These are phyloP conservation scores for Canavalia ensiformis DNA, from an alignment of 306 rosid genomes.

Conservation along the genomic window DNA sequence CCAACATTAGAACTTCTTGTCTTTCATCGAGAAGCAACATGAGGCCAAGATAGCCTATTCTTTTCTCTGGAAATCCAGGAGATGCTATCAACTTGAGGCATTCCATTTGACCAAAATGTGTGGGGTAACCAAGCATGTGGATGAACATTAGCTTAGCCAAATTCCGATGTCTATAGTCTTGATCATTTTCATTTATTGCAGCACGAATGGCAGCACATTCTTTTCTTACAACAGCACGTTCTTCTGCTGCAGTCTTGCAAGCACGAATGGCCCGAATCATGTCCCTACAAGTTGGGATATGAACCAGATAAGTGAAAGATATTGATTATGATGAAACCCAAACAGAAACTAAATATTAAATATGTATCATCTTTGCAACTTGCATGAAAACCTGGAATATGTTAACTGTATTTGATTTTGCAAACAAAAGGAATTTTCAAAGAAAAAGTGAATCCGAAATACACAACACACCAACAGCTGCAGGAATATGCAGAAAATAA, in stretches of 20 bases:
- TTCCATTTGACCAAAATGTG: slow-evolving; percentile 99
- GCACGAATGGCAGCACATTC: slow-evolving; percentile 99
- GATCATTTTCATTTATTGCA: slow-evolving; percentile 89
- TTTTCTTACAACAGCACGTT: slow-evolving; percentile 95
- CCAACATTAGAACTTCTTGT: slow-evolving; percentile 99
- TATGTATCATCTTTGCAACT: slow-evolving; percentile 25
- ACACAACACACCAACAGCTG: slow-evolving; percentile 12
- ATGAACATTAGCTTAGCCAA: slow-evolving; percentile 99
- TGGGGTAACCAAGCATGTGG: slow-evolving; percentile 99
- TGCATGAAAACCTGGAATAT: slow-evolving; percentile 27
- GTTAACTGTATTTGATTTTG: slow-evolving; percentile 31
- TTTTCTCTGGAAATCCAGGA: slow-evolving; percentile 97
- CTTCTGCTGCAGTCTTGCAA: slow-evolving; percentile 99
- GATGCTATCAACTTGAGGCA: slow-evolving; percentile 96
- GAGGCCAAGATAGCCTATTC: slow-evolving; percentile 98
- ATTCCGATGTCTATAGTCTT: slow-evolving; percentile 89
- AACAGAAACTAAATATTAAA: slow-evolving; percentile 16
- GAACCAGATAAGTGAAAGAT: slow-evolving; percentile 44
- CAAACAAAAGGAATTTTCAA: slow-evolving; percentile 27
- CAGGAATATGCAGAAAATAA: slow-evolving; percentile 38
- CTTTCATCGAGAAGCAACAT: slow-evolving; percentile 99
- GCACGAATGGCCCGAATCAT: slow-evolving; percentile 99
- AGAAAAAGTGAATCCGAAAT: slow-evolving; percentile 30
- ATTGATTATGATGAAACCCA: slow-evolving; percentile 4
- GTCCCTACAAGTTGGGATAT: slow-evolving; percentile 71